These are phyloP conservation scores for Filosporella fistucella DNA, from an alignment of 495 filamentous ascomycete species.

Conservation along the genomic window DNA sequence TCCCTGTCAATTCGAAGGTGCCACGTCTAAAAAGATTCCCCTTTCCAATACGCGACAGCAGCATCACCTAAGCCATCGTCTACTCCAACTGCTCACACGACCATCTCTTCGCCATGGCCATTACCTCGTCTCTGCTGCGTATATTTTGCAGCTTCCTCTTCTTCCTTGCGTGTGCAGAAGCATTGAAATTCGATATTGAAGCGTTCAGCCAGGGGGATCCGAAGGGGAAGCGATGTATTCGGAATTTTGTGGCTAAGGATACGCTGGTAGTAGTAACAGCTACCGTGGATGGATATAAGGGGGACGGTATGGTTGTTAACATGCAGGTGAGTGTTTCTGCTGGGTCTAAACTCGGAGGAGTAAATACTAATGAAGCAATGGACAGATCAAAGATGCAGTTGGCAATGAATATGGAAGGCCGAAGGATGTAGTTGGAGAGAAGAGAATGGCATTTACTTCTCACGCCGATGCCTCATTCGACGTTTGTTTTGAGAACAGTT, in stretches of 20 bases:
- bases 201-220: constrained; percentile 59
- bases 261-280: constrained; percentile 98
- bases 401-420: constrained; percentile 93
- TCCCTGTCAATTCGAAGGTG: constrained; percentile 11
- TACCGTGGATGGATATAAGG: constrained; percentile 75
- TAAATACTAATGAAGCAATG: constrained; percentile 9
- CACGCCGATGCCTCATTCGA: constrained; percentile 92
- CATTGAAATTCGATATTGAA: constrained; percentile 89
- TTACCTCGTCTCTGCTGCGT: constrained; percentile 13
- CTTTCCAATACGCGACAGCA: constrained; percentile 8
- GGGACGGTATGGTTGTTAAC: constrained; percentile 90
- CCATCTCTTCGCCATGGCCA: constrained; percentile 18
- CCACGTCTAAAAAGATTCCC: constrained; percentile 19
- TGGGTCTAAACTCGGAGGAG: background rate
- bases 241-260: constrained; percentile 92
- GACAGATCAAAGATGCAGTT: constrained; percentile 86
- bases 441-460: constrained; percentile 91
- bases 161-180: constrained; percentile 46
- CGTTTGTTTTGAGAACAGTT: constrained; percentile 91
- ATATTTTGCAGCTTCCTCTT: constrained; percentile 21
- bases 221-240: constrained; percentile 80
- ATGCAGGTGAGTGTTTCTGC: constrained; percentile 74
- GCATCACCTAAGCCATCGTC: too few relatives aligned
- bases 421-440: constrained; percentile 87
- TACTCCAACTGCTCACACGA: constrained; percentile 9